phyloP scores from a whole-genome alignment of 2,329 filamentous ascomycete genomes.

The Paecilomyces dactylethromorphus region DNA sequence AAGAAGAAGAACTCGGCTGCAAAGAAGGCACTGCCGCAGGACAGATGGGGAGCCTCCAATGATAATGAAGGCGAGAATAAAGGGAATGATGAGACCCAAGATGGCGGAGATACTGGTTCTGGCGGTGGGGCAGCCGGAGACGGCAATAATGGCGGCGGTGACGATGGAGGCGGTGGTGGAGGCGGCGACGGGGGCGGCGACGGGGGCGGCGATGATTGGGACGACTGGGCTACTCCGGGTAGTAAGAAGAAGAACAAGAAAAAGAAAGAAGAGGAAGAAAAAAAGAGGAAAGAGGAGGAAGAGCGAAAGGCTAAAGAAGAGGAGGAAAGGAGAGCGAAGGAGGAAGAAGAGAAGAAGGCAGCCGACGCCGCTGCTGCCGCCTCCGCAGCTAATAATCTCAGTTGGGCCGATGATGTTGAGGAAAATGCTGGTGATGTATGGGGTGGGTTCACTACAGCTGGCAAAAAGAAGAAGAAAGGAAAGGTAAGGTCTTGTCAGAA shows the following conservation, averaged over 20 bases:
- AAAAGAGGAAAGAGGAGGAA: conserved; percentile 26
- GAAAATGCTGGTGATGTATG: conserved; percentile 47
- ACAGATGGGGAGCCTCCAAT: conserved; percentile 14
- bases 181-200: conserved; percentile 31
- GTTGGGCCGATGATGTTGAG: conserved; percentile 39
- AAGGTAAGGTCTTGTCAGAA: conserved; percentile 37
- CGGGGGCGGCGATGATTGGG: conserved; percentile 36
- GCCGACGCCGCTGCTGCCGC: conserved; percentile 22
- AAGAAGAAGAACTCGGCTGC: conserved; percentile 20
- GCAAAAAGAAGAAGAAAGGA: conserved; percentile 50
- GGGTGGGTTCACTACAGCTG: conserved; percentile 41
- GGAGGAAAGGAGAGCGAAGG: conserved; percentile 16
- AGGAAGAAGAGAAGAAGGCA: conserved; percentile 28
- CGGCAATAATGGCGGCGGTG: conserved; percentile 21
- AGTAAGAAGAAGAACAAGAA: conserved; percentile 29
- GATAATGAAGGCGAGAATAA: conserved; percentile 24
- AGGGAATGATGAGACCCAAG: conserved; percentile 29
- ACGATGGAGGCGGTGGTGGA: conserved; percentile 22
- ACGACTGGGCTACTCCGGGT: conserved; percentile 29
- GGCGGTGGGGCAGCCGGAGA: conserved; percentile 25
- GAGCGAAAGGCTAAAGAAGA: conserved; percentile 21
- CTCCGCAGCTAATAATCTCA: conserved; percentile 27
- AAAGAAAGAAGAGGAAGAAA: conserved; percentile 26
- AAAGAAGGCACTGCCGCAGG: conserved; percentile 7
- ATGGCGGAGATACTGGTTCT: conserved; percentile 28